phyloP scores from a whole-genome alignment of 2,329 filamentous ascomycete species.

The Akanthomyces muscarius region DNA sequence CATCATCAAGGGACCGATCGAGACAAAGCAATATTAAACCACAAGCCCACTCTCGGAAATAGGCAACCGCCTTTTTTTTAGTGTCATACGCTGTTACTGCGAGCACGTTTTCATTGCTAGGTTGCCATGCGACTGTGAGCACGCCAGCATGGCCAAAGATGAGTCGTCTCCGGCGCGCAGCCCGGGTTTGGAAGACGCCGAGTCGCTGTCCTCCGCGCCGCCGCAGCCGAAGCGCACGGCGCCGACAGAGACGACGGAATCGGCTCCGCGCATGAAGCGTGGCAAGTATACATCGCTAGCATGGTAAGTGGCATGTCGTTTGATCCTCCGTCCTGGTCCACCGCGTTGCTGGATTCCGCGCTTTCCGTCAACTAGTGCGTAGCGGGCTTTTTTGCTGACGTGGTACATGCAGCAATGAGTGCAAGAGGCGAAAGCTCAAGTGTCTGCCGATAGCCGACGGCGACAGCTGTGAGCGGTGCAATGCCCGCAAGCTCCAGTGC shows the following conservation, averaged over 20 bases:
- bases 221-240: constrained; percentile 17
- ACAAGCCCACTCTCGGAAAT: constrained; percentile 11
- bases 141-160: constrained; percentile 4
- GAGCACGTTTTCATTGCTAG: background rate
- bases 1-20: background rate
- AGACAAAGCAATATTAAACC: background rate
- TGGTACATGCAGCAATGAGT: constrained; percentile 30
- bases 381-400: background rate
- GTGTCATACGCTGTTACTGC: too few relatives aligned
- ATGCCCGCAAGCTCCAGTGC: constrained; percentile 26
- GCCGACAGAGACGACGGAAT: constrained; percentile 4
- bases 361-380: background rate
- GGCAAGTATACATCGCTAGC: constrained; percentile 37
- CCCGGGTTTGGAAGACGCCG: background rate
- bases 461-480: constrained; percentile 30
- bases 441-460: constrained; percentile 29
- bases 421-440: constrained; percentile 40
- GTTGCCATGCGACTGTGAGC: background rate
- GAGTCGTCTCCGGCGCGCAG: constrained; percentile 3
- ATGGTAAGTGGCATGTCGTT: constrained; percentile 27
- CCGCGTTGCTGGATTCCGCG: background rate
- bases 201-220: background rate
- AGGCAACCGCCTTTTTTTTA: background rate
- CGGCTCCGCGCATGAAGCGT: constrained; percentile 26
- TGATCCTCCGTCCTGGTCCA: too few relatives aligned